phyloP scores from a whole-genome alignment of 1,139 yeast genomes.

The Lodderomyces pseudojiufengensis region DNA sequence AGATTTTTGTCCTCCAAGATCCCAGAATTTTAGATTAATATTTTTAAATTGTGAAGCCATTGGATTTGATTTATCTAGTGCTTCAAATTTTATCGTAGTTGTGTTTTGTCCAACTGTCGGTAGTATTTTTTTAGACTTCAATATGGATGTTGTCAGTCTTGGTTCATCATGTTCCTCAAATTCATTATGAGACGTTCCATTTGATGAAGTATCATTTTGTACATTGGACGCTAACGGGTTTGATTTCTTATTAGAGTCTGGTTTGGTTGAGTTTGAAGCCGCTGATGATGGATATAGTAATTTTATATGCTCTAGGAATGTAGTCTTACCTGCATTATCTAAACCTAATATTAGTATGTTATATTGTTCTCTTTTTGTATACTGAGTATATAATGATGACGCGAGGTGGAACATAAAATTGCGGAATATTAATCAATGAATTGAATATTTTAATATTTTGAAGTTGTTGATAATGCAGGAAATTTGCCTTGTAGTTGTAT shows the following conservation, averaged over 20 bases:
- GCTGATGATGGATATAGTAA: conserved; percentile 33
- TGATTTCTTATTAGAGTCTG: conserved; percentile 7
- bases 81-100: conserved; percentile 40
- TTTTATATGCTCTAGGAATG: conserved; percentile 45
- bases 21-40: conserved; percentile 80
- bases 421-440: too few relatives aligned
- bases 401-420: conserved; percentile 44
- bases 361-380: conserved; percentile 47
- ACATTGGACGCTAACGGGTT: not conserved
- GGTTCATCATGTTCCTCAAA: not conserved
- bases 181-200: not conserved
- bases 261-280: conserved; percentile 18
- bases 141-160: conserved; percentile 21
- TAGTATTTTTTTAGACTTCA: conserved; percentile 39
- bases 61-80: conserved; percentile 19
- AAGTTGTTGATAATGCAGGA: not conserved
- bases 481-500: not conserved
- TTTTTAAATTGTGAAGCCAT: conserved; percentile 40
- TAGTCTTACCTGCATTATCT: conserved; percentile 94
- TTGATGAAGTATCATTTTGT: not conserved
- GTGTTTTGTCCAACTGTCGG: conserved; percentile 65
- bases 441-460: too few relatives aligned
- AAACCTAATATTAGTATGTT: conserved; percentile 77
- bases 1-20: conserved; percentile 89
- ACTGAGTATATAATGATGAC: conserved; percentile 45